These are phyloP conservation scores for Kockovaella imperatae DNA, from an alignment of 768 basidiomycete species.

Conservation along the genomic window DNA sequence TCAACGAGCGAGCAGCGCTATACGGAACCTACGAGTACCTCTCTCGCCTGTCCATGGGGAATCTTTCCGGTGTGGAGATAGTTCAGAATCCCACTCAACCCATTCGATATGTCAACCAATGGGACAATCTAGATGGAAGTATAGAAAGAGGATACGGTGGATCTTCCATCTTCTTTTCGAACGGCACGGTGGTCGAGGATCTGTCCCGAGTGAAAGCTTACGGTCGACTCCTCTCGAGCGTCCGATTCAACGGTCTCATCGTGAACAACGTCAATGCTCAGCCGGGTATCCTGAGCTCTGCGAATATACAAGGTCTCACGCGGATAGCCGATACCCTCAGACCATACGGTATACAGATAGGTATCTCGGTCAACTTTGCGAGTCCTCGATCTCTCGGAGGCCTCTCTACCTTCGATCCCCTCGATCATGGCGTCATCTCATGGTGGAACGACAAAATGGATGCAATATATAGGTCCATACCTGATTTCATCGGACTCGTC, in stretches of 20 bases:
- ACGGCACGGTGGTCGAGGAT: not conserved
- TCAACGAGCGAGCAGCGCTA: too few species aligned
- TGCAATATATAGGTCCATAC: not conserved
- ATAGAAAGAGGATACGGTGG: slow-evolving; percentile 1
- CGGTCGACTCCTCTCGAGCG: not conserved
- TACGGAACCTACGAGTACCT: too few species aligned
- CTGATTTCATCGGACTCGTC: not conserved
- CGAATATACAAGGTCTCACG: not conserved
- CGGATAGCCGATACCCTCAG: not conserved
- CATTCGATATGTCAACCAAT: not conserved
- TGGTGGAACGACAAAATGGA: not conserved
- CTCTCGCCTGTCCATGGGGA: too few species aligned
- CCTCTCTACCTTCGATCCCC: not conserved
- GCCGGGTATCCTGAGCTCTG: not conserved
- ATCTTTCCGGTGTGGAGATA: too few species aligned
- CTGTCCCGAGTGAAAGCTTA: not conserved
- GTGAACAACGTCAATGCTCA: slow-evolving; percentile 1
- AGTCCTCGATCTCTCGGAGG: not conserved
- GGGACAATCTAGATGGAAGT: not conserved
- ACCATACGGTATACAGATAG: not conserved
- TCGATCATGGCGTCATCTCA: not conserved
- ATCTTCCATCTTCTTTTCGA: not conserved
- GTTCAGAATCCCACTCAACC: too few species aligned
- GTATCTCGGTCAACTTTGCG: not conserved
- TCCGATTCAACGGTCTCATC: not conserved